These are phyloP conservation scores for Ceratocystis ficicola DNA, from an alignment of 2,329 filamentous ascomycete species.

Conservation along the genomic window DNA sequence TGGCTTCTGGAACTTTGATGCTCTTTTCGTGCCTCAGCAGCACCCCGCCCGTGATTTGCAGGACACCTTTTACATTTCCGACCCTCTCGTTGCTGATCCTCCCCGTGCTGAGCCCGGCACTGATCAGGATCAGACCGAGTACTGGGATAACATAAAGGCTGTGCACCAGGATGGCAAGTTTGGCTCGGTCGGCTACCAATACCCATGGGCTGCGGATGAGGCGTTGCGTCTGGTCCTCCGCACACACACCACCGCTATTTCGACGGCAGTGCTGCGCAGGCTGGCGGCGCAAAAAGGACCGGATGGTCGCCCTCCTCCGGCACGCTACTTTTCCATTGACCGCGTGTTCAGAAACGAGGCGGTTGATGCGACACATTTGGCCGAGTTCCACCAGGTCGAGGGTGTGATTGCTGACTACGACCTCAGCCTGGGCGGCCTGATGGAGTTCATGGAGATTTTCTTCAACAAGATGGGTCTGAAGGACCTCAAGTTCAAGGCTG, in stretches of 20 bases:
- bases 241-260: conserved; percentile 91
- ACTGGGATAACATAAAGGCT: conserved; percentile 75
- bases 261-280: conserved; percentile 80
- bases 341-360: conserved; percentile 96
- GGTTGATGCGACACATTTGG: conserved; percentile 90
- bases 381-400: conserved; percentile 97
- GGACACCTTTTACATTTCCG: conserved; percentile 96
- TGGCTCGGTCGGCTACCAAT: conserved; percentile 90
- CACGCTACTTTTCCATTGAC: conserved; percentile 98
- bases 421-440: conserved; percentile 80
- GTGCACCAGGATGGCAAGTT: conserved; percentile 89
- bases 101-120: conserved; percentile 45
- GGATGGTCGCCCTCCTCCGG: conserved; percentile 50
- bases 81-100: conserved; percentile 63
- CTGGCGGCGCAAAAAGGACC: conserved; percentile 72
- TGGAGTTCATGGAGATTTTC: conserved; percentile 89
- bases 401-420: conserved; percentile 96
- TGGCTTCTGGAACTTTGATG: conserved; percentile 98
- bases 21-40: conserved; percentile 93
- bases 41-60: conserved; percentile 94
- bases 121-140: conserved; percentile 51
- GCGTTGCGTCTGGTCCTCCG: conserved; percentile 76
- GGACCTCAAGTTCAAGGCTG: conserved; percentile 84
- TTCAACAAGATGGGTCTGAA: conserved; percentile 90
- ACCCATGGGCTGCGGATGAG: conserved; percentile 84